These are phyloP conservation scores for Talaromyces adpressus DNA, from an alignment of 495 filamentous ascomycete species.

Conservation along the genomic window DNA sequence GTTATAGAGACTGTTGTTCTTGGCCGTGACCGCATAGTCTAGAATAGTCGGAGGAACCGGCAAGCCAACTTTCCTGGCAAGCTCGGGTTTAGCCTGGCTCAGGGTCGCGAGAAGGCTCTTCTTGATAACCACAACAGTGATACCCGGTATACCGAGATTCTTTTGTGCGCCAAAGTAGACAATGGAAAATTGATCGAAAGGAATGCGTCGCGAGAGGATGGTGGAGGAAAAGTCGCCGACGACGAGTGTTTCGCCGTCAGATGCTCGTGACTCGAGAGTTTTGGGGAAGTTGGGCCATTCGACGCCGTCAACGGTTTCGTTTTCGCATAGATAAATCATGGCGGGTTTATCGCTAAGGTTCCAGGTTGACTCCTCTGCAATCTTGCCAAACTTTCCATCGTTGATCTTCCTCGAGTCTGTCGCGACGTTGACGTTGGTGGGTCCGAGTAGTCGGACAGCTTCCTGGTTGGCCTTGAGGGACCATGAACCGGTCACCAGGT, in stretches of 20 bases:
- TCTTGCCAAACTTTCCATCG: constrained; percentile 81
- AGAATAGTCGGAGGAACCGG: constrained; percentile 71
- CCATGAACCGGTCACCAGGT: constrained; percentile 88
- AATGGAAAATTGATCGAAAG: constrained; percentile 35
- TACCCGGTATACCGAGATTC: constrained; percentile 79
- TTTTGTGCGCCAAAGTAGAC: constrained; percentile 62
- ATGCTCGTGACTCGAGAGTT: constrained; percentile 42
- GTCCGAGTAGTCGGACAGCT: constrained; percentile 65
- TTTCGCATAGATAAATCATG: constrained; percentile 86
- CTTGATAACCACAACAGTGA: constrained; percentile 75
- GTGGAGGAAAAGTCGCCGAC: constrained; percentile 87
- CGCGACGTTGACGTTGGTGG: constrained; percentile 72
- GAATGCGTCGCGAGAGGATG: constrained; percentile 47
- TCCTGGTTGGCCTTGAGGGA: constrained; percentile 88
- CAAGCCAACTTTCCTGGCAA: constrained; percentile 68
- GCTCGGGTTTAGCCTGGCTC: constrained; percentile 48
- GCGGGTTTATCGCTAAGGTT: constrained; percentile 61
- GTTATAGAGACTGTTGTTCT: constrained; percentile 90
- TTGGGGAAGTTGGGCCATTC: constrained; percentile 77
- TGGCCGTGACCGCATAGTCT: constrained; percentile 71
- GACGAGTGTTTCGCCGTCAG: constrained; percentile 54
- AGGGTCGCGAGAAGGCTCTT: constrained; percentile 66
- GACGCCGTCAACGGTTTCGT: constrained; percentile 89
- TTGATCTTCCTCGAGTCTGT: constrained; percentile 62
- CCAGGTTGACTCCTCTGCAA: constrained; percentile 72